Evolutionary conservation across 208 protist genomes (phyloP).

Genomic region (Crithidia bombi): DNA sequence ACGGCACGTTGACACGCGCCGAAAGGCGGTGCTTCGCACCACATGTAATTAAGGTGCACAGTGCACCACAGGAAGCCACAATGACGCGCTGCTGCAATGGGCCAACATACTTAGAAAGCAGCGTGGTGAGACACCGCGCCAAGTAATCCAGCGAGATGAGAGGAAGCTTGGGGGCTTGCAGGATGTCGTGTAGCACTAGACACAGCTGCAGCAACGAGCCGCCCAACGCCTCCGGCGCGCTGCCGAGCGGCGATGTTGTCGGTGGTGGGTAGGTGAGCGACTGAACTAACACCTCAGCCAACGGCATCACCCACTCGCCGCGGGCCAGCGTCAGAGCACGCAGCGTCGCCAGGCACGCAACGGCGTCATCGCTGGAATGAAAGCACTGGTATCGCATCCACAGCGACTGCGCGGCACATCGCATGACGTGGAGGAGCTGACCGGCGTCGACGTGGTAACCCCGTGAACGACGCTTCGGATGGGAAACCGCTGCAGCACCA

Average conservation of each 20-base stretch:
- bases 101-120: slow-evolving; percentile 87
- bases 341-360: slow-evolving; percentile 56
- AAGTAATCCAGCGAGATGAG: slow-evolving; percentile 65
- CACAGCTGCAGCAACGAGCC: slow-evolving; percentile 62
- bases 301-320: slow-evolving; percentile 63
- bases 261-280: slow-evolving; percentile 38
- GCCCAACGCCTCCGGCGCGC: slow-evolving; percentile 34
- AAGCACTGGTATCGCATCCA: slow-evolving; percentile 65
- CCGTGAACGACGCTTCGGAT: slow-evolving; percentile 26
- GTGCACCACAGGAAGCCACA: slow-evolving; percentile 58
- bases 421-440: slow-evolving; percentile 64
- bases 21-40: slow-evolving; percentile 49
- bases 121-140: slow-evolving; percentile 45
- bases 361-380: slow-evolving; percentile 47
- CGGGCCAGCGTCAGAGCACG: slow-evolving; percentile 54
- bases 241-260: slow-evolving; percentile 23
- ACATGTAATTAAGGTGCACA: slow-evolving; percentile 79
- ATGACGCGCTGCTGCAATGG: slow-evolving; percentile 83
- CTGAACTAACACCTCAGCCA: slow-evolving; percentile 62
- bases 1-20: slow-evolving; percentile 52
- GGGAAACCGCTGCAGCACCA: slow-evolving; percentile 1
- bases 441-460: slow-evolving; percentile 35
- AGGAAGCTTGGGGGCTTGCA: slow-evolving; percentile 53
- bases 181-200: slow-evolving; percentile 47
- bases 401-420: slow-evolving; percentile 50